Conservation (phyloP, 345 rosid genomes). For the Heritiera littoralis region DNA sequence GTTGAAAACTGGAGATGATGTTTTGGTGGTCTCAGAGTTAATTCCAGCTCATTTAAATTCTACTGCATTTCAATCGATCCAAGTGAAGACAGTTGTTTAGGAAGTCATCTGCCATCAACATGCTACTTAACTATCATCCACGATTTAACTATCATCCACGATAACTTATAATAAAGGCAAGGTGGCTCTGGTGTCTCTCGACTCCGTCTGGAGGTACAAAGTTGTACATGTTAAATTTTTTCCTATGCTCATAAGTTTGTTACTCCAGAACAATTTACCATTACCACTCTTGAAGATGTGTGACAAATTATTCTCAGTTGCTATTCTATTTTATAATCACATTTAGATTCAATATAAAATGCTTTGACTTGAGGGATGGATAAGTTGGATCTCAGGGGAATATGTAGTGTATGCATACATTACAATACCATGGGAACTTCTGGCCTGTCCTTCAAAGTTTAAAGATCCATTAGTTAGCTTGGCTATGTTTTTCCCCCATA, state of each 20-base stretch:
- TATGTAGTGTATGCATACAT: too few species aligned
- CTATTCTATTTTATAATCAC: background rate
- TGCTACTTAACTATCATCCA: background rate
- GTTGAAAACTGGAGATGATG: conserved; percentile 44
- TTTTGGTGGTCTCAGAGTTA: conserved; percentile 63
- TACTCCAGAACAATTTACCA: background rate
- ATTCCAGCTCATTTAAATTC: conserved; percentile 36
- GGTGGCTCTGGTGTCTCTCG: too few species aligned
- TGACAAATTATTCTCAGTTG: background rate
- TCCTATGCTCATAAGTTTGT: background rate
- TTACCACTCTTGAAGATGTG: background rate
- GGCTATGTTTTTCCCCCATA: too few species aligned
- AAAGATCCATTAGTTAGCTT: too few species aligned
- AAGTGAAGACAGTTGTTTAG: conserved; percentile 53
- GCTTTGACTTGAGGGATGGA: background rate
- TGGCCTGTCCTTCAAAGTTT: background rate
- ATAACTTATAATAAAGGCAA: too few species aligned
- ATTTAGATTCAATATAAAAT: background rate
- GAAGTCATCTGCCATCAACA: background rate
- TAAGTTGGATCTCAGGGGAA: too few species aligned
- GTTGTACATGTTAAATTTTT: background rate
- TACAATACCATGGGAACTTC: background rate
- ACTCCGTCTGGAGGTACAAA: background rate
- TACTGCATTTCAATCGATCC: conserved; percentile 51
- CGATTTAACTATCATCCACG: background rate